Evolutionary conservation across 23 red algal species (phyloP), one percentile per base, ranked within the genome.

Genomic region (Pyropia haitanensis): DNA sequence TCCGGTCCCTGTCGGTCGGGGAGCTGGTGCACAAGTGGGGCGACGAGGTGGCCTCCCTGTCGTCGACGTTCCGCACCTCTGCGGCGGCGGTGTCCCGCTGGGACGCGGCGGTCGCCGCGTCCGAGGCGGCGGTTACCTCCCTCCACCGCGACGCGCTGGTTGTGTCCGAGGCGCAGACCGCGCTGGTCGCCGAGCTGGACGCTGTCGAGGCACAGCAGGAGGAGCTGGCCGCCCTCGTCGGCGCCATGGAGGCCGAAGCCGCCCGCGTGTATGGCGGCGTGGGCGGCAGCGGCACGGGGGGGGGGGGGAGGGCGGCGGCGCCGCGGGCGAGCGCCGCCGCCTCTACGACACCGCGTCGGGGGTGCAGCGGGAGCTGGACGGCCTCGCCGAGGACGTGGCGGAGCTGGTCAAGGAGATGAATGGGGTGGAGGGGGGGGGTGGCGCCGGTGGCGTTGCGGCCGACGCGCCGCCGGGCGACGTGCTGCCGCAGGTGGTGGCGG

Each of bases 11-110:
- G 44, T 77, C 73, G 24, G 49, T 95, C 15, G 81, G 77, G 63
- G 88, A 95, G 26, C 70, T 95, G 18, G 72, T 95, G 4, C 85
- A 85, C 56, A 86, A 85, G 54, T 95, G 88, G 88, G 84, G 75
- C 26, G 88, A 95, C 23, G 74, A 83, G 27, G 72, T 95, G 49
- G 73, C 71, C 8, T 78, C 85, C 49, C 75, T 95, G 24, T 50
- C 69, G 1, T 58, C 70, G 23, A 59, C 79, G 69, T 95, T 95
- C 51, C 51, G 75, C 53, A 78, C 49, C 18, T 71, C 58, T 2
- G 88, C 88, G 0, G 77, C 61, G 50, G 17, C 75, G 51, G 88
- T 95, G 4, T 77, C 71, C 0, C 76, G 82, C 44, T 95, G 88
- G 88, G 88, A 95, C 53, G 61, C 78, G 39, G 55, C 63, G 12